Evolutionary conservation across 768 basidiomycete species (phyloP).

Genomic region (Cystobasidium tubakii): DNA sequence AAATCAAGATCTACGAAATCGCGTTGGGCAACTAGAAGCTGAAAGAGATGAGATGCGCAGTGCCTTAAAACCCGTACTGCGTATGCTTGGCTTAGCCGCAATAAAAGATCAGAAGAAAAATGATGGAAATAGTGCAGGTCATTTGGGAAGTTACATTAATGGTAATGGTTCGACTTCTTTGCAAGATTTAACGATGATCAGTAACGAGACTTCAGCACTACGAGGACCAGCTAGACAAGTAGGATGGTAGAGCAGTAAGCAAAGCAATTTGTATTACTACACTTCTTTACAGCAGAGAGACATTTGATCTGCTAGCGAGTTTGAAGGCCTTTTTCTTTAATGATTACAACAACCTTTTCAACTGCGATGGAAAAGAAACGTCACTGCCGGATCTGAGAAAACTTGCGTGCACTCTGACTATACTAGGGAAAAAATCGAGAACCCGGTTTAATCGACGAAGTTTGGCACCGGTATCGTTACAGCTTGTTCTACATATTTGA

Average conservation of each 20-base stretch:
- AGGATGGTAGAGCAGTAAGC: background rate
- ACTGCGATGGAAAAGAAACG: background rate
- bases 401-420: no score
- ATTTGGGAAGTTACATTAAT: background rate
- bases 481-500: no score
- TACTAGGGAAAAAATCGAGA: no score
- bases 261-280: background rate
- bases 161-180: background rate
- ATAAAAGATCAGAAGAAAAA: no score
- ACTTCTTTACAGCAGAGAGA: background rate
- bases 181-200: background rate
- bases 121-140: background rate
- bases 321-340: background rate
- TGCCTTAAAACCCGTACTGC: background rate
- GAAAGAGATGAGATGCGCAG: background rate
- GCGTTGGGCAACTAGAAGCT: background rate
- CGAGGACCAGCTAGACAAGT: background rate
- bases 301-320: background rate
- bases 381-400: no score
- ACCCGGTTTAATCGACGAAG: no score
- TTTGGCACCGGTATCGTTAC: no score
- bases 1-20: conserved; percentile 4
- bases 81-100: background rate
- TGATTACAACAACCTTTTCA: background rate
- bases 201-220: background rate